A percentile compares a stretch with the other conserved stretches of the same genome.
These are phyloP conservation scores for Plasmodium malariae DNA, from an alignment of 169 alveolate species.

Conservation along the genomic window DNA sequence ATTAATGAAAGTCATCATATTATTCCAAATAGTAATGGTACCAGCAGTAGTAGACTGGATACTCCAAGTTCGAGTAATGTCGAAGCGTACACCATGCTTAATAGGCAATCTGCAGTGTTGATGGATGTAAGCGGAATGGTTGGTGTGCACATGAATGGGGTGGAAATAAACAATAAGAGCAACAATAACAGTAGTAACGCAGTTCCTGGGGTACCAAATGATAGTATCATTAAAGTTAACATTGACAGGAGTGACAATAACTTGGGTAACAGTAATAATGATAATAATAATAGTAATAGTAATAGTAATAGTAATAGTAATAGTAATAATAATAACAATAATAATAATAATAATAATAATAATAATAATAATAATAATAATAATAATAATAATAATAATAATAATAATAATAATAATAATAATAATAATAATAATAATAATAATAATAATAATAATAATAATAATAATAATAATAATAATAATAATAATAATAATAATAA, in stretches of 20 bases:
- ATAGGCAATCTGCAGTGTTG: too few species aligned
- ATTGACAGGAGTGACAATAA: background rate
- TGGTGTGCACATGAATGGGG: too few species aligned
- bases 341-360: background rate
- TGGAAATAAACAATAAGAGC: too few species aligned
- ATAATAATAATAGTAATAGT: background rate
- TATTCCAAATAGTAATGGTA: background rate
- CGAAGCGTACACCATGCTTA: too few species aligned
- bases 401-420: constrained; percentile 8
- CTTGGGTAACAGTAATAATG: background rate
- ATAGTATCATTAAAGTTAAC: too few species aligned
- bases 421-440: background rate
- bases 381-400: background rate
- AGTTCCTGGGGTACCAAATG: too few species aligned
- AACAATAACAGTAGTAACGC: too few species aligned
- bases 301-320: background rate
- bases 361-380: background rate
- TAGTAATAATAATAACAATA: background rate
- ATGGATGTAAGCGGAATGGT: too few species aligned
- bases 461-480: background rate
- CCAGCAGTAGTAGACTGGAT: background rate
- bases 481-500: constrained; percentile 9
- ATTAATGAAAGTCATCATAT: background rate
- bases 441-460: background rate
- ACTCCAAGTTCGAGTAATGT: background rate